Conservation (phyloP, 2,329 filamentous ascomycete genomes). For the Colletotrichum tofieldiae region DNA sequence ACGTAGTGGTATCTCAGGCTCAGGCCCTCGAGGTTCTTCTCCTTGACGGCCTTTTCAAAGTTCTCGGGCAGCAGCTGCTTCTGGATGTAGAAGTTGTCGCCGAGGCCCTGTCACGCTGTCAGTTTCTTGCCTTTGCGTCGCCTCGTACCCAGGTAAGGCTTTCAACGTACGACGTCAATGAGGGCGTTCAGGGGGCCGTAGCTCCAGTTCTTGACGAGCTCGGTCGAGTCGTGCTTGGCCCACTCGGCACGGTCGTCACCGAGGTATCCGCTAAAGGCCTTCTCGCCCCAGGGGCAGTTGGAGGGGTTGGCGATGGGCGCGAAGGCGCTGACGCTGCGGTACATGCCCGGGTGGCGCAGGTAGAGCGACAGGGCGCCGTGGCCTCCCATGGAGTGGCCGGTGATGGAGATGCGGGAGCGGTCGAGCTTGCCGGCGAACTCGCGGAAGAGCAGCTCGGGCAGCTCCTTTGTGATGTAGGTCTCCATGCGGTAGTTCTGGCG, state of each 20-base stretch:
- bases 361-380: slow-evolving; percentile 95
- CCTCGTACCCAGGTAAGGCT: background rate
- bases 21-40: slow-evolving; percentile 80
- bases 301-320: slow-evolving; percentile 91
- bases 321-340: slow-evolving; percentile 91
- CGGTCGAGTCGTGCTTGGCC: slow-evolving; percentile 92
- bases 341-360: slow-evolving; percentile 91
- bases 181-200: slow-evolving; percentile 78
- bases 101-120: slow-evolving; percentile 76
- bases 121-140: background rate
- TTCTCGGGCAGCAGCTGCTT: slow-evolving; percentile 95
- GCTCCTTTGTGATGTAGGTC: slow-evolving; percentile 89
- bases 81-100: slow-evolving; percentile 97
- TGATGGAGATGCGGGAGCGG: slow-evolving; percentile 80
- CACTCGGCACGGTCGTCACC: slow-evolving; percentile 83
- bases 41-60: slow-evolving; percentile 84
- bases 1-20: slow-evolving; percentile 86
- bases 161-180: slow-evolving; percentile 83
- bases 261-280: slow-evolving; percentile 94
- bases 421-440: slow-evolving; percentile 81
- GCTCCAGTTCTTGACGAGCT: slow-evolving; percentile 85
- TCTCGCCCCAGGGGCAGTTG: slow-evolving; percentile 93
- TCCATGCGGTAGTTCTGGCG: slow-evolving; percentile 92
- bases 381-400: slow-evolving; percentile 97
- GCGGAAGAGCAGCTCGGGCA: slow-evolving; percentile 83